phyloP scores from a whole-genome alignment of 345 rosid genomes.

The Salix brachista region DNA sequence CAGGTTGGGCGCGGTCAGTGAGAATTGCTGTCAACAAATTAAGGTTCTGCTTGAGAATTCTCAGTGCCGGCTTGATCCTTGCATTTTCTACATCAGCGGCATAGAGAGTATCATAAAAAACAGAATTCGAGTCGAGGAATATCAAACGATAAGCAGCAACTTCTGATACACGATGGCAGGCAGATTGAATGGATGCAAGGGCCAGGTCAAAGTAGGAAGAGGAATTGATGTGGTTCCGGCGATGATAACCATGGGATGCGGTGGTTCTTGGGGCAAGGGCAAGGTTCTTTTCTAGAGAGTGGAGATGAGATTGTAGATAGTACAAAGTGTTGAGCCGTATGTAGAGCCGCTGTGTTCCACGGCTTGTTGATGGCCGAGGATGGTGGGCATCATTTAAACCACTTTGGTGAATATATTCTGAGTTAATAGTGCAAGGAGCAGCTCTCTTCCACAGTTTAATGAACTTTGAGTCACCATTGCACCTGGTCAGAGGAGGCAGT shows the following conservation, averaged over 20 bases:
- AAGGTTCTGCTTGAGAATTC: conserved; percentile 67
- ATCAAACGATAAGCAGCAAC: conserved; percentile 80
- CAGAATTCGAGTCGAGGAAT: conserved; percentile 68
- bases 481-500: conserved; percentile 82
- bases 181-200: conserved; percentile 56
- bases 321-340: conserved; percentile 84
- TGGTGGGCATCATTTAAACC: conserved; percentile 42
- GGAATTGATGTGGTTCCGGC: conserved; percentile 25
- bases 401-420: conserved; percentile 27
- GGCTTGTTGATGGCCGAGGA: conserved; percentile 84
- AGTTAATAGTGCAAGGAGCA: conserved; percentile 46
- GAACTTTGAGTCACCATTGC: conserved; percentile 68
- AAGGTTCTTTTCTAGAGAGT: conserved; percentile 76
- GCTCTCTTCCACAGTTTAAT: conserved; percentile 69
- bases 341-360: conserved; percentile 86
- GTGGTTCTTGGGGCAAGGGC: conserved; percentile 51
- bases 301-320: conserved; percentile 64
- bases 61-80: conserved; percentile 57
- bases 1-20: conserved; percentile 61
- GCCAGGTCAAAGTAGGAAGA: conserved; percentile 58
- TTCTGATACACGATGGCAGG: conserved; percentile 78
- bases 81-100: conserved; percentile 51
- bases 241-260: conserved; percentile 20
- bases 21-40: conserved; percentile 67
- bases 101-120: conserved; percentile 69